Conservation (phyloP, 768 basidiomycete species). For the Chalciporus chontae region DNA sequence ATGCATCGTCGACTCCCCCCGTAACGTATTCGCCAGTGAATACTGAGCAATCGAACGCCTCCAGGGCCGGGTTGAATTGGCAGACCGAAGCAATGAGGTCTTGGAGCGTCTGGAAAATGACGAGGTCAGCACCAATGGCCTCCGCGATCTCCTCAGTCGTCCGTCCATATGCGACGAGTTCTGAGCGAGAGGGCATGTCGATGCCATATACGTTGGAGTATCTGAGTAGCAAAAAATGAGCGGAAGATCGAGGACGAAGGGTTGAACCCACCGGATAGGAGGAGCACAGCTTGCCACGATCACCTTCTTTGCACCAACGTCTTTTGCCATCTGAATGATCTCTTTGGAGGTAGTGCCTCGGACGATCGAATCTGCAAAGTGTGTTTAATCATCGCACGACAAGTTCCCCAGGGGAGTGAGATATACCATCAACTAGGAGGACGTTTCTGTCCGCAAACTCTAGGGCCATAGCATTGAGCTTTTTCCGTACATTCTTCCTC, state of each 20-base stretch:
- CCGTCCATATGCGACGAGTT: conserved; percentile 85
- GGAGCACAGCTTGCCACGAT: conserved; percentile 97
- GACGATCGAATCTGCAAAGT: conserved; percentile 84
- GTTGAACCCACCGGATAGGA: conserved; percentile 69
- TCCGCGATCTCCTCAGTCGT: conserved; percentile 66
- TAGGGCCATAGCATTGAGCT: conserved; percentile 97
- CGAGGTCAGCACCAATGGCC: conserved; percentile 90
- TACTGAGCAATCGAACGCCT: conserved; percentile 91
- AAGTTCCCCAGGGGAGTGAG: background rate
- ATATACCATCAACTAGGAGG: conserved; percentile 88
- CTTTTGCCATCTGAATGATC: conserved; percentile 98
- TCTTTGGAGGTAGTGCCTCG: conserved; percentile 98
- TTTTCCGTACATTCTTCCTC: conserved; percentile 90
- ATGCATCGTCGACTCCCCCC: conserved; percentile 82
- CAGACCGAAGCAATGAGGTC: conserved; percentile 86
- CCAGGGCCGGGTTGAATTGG: conserved; percentile 75
- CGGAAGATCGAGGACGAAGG: background rate
- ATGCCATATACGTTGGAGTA: conserved; percentile 97
- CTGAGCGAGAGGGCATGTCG: conserved; percentile 96
- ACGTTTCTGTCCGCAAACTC: conserved; percentile 93
- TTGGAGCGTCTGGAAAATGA: conserved; percentile 90
- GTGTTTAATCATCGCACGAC: background rate
- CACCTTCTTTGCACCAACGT: conserved; percentile 95
- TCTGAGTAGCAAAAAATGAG: conserved; percentile 34
- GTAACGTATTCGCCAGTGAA: conserved; percentile 98